Conservation (phyloP, 2,329 filamentous ascomycete genomes). For the Cladosporium cucumerinum region DNA sequence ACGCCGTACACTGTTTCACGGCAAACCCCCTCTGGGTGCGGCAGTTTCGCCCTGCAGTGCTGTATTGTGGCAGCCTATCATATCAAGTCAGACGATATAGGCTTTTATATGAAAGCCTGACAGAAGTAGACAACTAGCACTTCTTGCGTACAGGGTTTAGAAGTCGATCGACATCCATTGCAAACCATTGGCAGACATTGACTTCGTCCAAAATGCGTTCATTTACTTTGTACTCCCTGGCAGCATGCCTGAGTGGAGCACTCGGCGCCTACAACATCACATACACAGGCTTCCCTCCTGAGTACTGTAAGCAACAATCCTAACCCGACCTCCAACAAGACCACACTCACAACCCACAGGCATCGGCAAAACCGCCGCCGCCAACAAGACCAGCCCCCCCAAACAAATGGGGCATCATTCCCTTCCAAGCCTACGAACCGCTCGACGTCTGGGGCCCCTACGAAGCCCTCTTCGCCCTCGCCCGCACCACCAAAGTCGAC, state of each 20-base stretch:
- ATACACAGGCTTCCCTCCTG: conserved; percentile 12
- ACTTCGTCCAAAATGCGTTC: background rate
- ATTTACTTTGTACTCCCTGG: background rate
- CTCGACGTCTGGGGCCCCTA: conserved; percentile 43
- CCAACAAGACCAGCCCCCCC: background rate
- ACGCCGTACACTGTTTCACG: background rate
- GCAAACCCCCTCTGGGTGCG: background rate
- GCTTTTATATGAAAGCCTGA: background rate
- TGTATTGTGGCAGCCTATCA: background rate
- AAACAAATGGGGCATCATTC: conserved; percentile 13
- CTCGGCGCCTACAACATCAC: background rate
- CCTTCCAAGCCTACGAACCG: conserved; percentile 12
- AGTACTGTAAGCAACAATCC: background rate
- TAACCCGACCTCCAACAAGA: background rate
- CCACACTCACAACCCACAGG: background rate
- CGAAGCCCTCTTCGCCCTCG: conserved; percentile 43
- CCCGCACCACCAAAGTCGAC: conserved; percentile 26
- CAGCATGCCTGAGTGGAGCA: background rate
- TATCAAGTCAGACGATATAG: background rate
- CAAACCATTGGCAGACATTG: background rate
- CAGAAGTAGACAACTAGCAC: background rate
- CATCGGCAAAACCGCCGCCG: background rate
- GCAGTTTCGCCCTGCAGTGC: background rate
- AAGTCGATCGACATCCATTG: background rate
- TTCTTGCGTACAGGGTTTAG: background rate